Evolutionary conservation across 163 green algal genomes (phyloP).

Genomic region (Chlamydomonas reinhardtii): DNA sequence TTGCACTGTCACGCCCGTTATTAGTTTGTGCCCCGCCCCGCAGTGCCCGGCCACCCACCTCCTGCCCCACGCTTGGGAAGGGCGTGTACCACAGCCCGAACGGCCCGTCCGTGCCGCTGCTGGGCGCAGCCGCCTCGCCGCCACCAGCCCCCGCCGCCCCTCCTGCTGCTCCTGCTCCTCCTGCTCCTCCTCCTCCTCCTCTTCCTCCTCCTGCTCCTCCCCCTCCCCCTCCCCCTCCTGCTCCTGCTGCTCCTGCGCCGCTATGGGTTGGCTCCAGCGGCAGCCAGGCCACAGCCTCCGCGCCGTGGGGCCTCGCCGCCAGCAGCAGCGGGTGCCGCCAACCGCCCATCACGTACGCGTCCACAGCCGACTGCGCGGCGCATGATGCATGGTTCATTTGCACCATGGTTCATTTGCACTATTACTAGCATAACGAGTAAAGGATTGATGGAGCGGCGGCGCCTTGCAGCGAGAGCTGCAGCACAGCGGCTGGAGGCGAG

Average conservation of each 20-base stretch:
- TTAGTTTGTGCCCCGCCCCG: too few species aligned
- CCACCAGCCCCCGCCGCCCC: too few species aligned
- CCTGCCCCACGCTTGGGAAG: constrained; percentile 20
- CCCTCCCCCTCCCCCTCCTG: too few species aligned
- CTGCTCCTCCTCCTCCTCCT: not conserved
- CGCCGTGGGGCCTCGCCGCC: not conserved
- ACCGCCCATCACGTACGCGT: constrained; percentile 9
- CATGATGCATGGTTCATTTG: too few species aligned
- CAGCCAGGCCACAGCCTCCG: constrained; percentile 30
- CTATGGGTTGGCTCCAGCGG: not conserved
- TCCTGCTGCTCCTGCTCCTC: too few species aligned
- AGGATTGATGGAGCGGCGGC: too few species aligned
- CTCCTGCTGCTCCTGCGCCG: not conserved
- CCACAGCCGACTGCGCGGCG: not conserved
- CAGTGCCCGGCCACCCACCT: constrained; percentile 4
- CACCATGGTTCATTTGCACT: too few species aligned
- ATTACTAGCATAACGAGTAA: too few species aligned
- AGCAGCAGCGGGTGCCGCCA: not conserved
- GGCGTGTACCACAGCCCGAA: constrained; percentile 25
- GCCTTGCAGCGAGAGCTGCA: too few species aligned
- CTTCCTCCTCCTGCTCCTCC: not conserved
- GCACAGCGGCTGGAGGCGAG: too few species aligned
- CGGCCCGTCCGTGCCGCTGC: not conserved
- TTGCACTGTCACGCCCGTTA: too few species aligned
- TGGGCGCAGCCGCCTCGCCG: too few species aligned